These are phyloP conservation scores for Myrica gale DNA, from an alignment of 306 rosid genomes.

Conservation along the genomic window DNA sequence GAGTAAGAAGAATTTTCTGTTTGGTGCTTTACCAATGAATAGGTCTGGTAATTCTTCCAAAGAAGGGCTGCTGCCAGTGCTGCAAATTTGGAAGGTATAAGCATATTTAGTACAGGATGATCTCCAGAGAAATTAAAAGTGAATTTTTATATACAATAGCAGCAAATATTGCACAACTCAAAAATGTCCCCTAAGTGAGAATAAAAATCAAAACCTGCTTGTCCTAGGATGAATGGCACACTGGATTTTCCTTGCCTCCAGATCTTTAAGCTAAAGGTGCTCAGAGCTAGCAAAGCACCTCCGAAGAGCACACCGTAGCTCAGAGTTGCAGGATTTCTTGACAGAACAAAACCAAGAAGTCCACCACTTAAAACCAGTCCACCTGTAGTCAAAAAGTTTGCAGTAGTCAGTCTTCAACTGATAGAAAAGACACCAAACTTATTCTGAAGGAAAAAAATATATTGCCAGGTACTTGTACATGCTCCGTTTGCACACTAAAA, in stretches of 20 bases:
- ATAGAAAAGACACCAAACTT: neutral
- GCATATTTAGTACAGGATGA: neutral
- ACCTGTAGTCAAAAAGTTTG: constrained; percentile 37
- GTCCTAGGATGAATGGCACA: constrained; percentile 80
- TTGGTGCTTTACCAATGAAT: constrained; percentile 52
- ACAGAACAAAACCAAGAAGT: constrained; percentile 59
- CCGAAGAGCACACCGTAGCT: constrained; percentile 64
- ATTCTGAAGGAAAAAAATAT: neutral
- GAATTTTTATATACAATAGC: neutral
- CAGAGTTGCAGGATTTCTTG: constrained; percentile 66
- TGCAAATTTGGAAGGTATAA: constrained; percentile 36
- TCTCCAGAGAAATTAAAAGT: constrained; percentile 7
- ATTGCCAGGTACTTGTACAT: too few species aligned
- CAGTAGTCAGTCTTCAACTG: neutral
- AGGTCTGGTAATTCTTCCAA: constrained; percentile 75
- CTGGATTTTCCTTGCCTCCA: constrained; percentile 96
- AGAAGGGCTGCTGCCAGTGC: constrained; percentile 63
- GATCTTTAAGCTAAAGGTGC: constrained; percentile 81
- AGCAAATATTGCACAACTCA: constrained; percentile 17
- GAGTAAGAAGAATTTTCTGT: constrained; percentile 5
- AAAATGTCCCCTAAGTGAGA: neutral
- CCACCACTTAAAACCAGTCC: constrained; percentile 82
- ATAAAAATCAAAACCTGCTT: constrained; percentile 60
- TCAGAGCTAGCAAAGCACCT: constrained; percentile 82
- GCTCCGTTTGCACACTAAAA: too few species aligned